A percentile compares a stretch with the other conserved stretches of the same genome.
Evolutionary conservation across 345 rosid genomes (phyloP).

Genomic region (Melastoma malabathricum): DNA sequence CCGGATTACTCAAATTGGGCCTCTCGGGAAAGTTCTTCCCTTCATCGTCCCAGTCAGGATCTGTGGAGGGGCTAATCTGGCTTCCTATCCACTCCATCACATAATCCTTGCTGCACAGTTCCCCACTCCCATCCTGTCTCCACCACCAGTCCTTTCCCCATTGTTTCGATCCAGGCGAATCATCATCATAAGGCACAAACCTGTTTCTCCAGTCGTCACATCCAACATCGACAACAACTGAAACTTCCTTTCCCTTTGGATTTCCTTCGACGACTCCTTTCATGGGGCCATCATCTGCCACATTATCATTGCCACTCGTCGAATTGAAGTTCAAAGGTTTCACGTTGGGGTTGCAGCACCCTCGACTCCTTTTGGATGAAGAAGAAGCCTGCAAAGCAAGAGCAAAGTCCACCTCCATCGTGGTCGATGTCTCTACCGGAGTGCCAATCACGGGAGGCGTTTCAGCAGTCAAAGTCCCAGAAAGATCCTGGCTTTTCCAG

Average conservation of each 20-base stretch:
- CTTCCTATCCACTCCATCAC: conserved; percentile 98
- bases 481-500: conserved; percentile 49
- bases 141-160: conserved; percentile 99
- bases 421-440: conserved; percentile 21
- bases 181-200: conserved; percentile 44
- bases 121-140: conserved; percentile 93
- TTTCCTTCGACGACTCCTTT: conserved; percentile 6
- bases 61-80: conserved; percentile 53
- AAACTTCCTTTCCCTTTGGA: conserved; percentile 71
- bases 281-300: conserved; percentile 26
- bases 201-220: conserved; percentile 51
- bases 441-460: conserved; percentile 34
- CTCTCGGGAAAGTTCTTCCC: conserved; percentile 39
- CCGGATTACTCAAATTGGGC: conserved; percentile 20
- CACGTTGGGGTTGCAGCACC: conserved; percentile 26
- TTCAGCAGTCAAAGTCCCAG: conserved; percentile 47
- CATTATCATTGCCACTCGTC: conserved; percentile 23
- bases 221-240: conserved; percentile 21
- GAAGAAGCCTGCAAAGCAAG: conserved; percentile 92
- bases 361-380: conserved; percentile 62
- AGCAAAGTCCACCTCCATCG: conserved; percentile 76
- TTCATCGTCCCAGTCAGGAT: conserved; percentile 81
- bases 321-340: conserved; percentile 46
- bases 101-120: conserved; percentile 83
- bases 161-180: conserved; percentile 36